Conservation (phyloP, 2,329 filamentous ascomycete genomes). For the Saccharata proteae region DNA sequence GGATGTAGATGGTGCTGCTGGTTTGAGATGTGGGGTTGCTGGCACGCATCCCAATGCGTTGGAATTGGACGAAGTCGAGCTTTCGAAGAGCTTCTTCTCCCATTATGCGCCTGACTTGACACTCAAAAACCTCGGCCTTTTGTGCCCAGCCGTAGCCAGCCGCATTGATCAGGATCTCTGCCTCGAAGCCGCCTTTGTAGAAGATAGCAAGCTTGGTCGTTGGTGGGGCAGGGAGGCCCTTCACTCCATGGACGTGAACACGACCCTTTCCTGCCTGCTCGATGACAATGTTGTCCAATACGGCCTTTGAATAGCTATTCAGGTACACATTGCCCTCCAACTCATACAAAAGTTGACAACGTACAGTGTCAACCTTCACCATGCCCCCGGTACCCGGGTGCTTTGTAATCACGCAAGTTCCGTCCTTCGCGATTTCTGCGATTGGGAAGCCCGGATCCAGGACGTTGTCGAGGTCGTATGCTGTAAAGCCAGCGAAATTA, state of each 20-base stretch:
- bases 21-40: conserved; percentile 17
- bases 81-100: conserved; percentile 3
- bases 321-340: conserved; percentile 34
- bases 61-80: conserved; percentile 8
- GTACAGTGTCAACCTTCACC: conserved; percentile 22
- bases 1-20: conserved; percentile 20
- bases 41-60: conserved; percentile 13
- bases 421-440: conserved; percentile 35
- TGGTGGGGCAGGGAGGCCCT: conserved; percentile 26
- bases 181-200: conserved; percentile 27
- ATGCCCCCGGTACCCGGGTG: conserved; percentile 22
- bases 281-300: conserved; percentile 23
- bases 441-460: conserved; percentile 37
- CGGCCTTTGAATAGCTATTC: conserved; percentile 33
- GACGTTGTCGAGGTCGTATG: conserved; percentile 29
- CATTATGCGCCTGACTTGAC: conserved; percentile 7
- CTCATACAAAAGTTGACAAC: conserved; percentile 34
- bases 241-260: conserved; percentile 26
- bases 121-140: conserved; percentile 6
- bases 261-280: conserved; percentile 20
- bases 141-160: conserved; percentile 12
- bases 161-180: conserved; percentile 23
- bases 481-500: conserved; percentile 43
- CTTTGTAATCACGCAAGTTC: conserved; percentile 37
- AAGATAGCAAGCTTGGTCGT: conserved; percentile 31